Base-by-base conservation (phyloP, 768 basidiomycete species). In the Inosperma sp. region DNA sequence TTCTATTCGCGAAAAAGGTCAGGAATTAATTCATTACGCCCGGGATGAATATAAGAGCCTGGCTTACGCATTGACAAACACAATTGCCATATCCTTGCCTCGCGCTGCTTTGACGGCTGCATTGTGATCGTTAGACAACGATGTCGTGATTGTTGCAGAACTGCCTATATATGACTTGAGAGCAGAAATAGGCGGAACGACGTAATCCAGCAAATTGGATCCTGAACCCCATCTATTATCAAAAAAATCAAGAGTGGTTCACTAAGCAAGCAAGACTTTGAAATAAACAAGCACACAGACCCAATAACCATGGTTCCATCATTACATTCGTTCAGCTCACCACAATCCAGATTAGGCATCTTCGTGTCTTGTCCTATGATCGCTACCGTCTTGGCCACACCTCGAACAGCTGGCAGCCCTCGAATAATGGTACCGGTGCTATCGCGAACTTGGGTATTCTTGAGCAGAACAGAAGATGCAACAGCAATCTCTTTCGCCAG, bases 381-480 rank as follows among this genome's bases (percentile, higher is more conserved):
- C 2, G 81, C 83, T 4, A 81, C 74, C 0, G 75, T 74, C 29
- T 78, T 78, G 27, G 80, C 79, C 16, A 73, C 73, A 29, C 76
- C 67, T 12, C 69, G 66, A n/a, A 73, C 59, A 2, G 75, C 57
- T 4, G 77, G 78, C n/a, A 79, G 56, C 0, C 76, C 76, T 9
- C 70, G 65, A 14, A 65, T 58, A 5, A 68, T 70, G 3, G 54
- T 61, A 3, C 74, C 74, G 55, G 61, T 72, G 53, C 57, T 68
- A 49, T 62, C 70, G 22, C 65, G 62, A 12, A 66, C 71, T 54
- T 75, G 63, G 30, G 72, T 68, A 62, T 88, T 88, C 68, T 88
- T 88, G 10, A 88, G 71, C 27, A 89, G 63, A 16, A 88, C 83
- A 1, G 81, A 80, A 0, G 83, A 84, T 0, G 78, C 80, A 0